Percentiles rank a stretch among this genome's conserved stretches.
These are phyloP conservation scores for Rhynchospora pubera DNA, from an alignment of 176 grass and related monocot species.

Conservation along the genomic window DNA sequence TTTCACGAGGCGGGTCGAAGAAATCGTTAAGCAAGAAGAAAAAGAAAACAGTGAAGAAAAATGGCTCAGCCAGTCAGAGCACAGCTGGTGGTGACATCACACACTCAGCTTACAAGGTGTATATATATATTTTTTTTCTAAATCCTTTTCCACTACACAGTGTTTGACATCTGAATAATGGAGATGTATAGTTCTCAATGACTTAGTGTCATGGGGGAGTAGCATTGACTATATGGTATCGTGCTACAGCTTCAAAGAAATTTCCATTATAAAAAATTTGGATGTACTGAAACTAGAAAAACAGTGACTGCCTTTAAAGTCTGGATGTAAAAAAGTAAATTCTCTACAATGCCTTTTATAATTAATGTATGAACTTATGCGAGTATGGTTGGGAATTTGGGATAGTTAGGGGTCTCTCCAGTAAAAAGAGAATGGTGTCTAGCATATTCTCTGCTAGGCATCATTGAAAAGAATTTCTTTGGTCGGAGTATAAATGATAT, in stretches of 20 bases:
- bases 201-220: not conserved
- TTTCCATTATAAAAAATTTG: not conserved
- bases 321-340: not conserved
- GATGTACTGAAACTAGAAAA: not conserved
- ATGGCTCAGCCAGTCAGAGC: slow-evolving; percentile 7
- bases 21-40: slow-evolving; percentile 17
- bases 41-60: slow-evolving; percentile 19
- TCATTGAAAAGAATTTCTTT: not conserved
- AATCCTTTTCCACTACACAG: not conserved
- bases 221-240: not conserved
- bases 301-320: not conserved
- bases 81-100: not conserved
- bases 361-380: not conserved
- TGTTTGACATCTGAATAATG: not conserved
- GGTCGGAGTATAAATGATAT: not conserved
- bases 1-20: slow-evolving; percentile 15
- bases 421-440: not conserved
- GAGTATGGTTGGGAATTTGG: not conserved
- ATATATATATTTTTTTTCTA: not conserved
- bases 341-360: not conserved
- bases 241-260: not conserved
- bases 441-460: not conserved
- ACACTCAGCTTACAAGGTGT: slow-evolving; percentile 21
- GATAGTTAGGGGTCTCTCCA: not conserved
- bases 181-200: not conserved